Conservation (phyloP, 768 basidiomycete genomes). For the Pleurotus citrinopileatus region DNA sequence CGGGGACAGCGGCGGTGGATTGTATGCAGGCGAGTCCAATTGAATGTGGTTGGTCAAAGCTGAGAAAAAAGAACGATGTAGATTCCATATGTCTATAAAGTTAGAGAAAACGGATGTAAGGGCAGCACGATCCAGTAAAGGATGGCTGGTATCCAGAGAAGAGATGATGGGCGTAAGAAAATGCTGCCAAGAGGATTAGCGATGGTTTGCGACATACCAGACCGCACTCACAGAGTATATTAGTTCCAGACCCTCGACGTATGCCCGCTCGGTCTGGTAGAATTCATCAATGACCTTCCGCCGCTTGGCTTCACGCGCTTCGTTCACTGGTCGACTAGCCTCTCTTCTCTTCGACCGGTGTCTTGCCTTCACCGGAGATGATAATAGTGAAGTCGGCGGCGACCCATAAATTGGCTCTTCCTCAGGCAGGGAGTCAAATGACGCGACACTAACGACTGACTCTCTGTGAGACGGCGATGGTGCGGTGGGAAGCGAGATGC, state of each 20-base stretch:
- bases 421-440: slow-evolving; percentile 71
- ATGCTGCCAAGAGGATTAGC: slow-evolving; percentile 43
- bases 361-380: slow-evolving; percentile 27
- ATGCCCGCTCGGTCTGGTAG: slow-evolving; percentile 76
- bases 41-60: slow-evolving; percentile 48
- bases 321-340: slow-evolving; percentile 38
- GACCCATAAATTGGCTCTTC: slow-evolving; percentile 29
- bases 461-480: slow-evolving; percentile 53
- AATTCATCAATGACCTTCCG: slow-evolving; percentile 77
- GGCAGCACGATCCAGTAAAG: slow-evolving; percentile 65
- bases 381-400: slow-evolving; percentile 30
- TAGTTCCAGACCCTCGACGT: slow-evolving; percentile 79
- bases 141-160: slow-evolving; percentile 65
- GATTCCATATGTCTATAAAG: slow-evolving; percentile 90
- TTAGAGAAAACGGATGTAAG: slow-evolving; percentile 81
- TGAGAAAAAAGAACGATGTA: slow-evolving; percentile 72
- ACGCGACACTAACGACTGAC: slow-evolving; percentile 68
- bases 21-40: slow-evolving; percentile 11
- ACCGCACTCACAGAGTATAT: slow-evolving; percentile 65
- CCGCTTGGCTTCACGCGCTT: slow-evolving; percentile 52
- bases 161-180: slow-evolving; percentile 79
- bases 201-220: slow-evolving; percentile 1
- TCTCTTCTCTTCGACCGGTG: slow-evolving; percentile 38
- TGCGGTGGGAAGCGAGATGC: slow-evolving; percentile 57
- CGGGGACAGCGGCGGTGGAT: slow-evolving; percentile 42